Evolutionary conservation across 2,329 filamentous ascomycete species (phyloP), one percentile per base, ranked within the genome.

Genomic region (Myrmaecium sp.): DNA sequence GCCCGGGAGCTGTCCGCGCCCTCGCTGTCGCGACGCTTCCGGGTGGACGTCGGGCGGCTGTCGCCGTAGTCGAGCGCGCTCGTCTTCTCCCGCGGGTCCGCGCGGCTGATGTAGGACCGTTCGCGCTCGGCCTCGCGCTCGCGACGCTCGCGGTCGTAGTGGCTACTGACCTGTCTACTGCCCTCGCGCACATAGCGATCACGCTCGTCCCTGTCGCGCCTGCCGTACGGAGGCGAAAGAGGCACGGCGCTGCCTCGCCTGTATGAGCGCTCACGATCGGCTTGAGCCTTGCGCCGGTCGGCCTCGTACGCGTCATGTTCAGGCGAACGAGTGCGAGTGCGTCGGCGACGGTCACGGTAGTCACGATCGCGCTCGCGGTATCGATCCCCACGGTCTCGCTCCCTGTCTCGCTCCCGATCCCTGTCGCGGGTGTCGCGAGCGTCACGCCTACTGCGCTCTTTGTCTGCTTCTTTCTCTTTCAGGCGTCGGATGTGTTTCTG

Each of bases 291-390:
- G 43, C 83, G 77, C 37, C 89, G 74, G 48, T 98, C 89, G 33
- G 84, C 89, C 54, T 95, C 89, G 52, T 98, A 98, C 12, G 81
- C 71, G 55, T 98, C 84, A 31, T 71, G 69, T 52, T 95, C 89
- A n/a, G 83, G 84, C 40, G 77, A 84, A 42, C 83, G 81, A 46
- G 80, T 91, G 37, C 58, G 58, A 35, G 51, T 50, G 36, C 55
- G 50, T 30, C 50, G 50, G 32, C 49, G 46, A 27, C 48, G 47
- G 33, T 51, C 49, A 26, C 52, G 48, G 37, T 51, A 50, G 40
- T 50, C 47, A 42, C 46, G 44, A 35, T 54, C 47, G 5, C 41
- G 42, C 23, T 52, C 46, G 17, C 46, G 45, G 23, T n/a, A n/a
- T n/a, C 57, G 52, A n/a, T n/a, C n/a, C n/a, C n/a, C n/a, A n/a